These are phyloP conservation scores for Mucuna pruriens DNA, from an alignment of 306 rosid species.

Conservation along the genomic window DNA sequence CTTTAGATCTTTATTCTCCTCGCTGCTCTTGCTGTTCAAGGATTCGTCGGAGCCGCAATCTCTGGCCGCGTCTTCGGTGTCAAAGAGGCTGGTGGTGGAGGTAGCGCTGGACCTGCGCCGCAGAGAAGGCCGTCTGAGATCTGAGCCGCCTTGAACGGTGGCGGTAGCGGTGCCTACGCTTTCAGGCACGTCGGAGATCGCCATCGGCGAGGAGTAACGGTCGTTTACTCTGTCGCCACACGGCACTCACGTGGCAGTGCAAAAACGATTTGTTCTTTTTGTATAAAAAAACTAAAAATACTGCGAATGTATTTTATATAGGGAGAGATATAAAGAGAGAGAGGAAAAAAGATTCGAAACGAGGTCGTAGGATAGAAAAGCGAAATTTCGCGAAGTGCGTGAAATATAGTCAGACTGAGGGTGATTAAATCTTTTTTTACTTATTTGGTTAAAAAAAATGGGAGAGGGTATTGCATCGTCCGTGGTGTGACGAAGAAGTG, in stretches of 20 bases:
- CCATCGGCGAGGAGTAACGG: constrained; percentile 51
- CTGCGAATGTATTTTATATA: background rate
- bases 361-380: constrained; percentile 1
- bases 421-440: background rate
- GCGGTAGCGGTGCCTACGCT: constrained; percentile 33
- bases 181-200: constrained; percentile 61
- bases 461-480: background rate
- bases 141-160: constrained; percentile 42
- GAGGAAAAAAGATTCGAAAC: constrained; percentile 16
- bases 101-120: constrained; percentile 54
- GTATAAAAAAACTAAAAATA: background rate
- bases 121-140: constrained; percentile 56
- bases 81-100: constrained; percentile 25
- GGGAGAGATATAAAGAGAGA: background rate
- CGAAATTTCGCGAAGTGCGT: background rate
- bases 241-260: constrained; percentile 27
- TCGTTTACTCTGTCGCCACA: background rate
- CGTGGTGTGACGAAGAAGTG: background rate
- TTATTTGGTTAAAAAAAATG: background rate
- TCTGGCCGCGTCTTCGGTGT: constrained; percentile 36
- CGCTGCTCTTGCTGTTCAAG: constrained; percentile 32
- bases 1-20: constrained; percentile 43
- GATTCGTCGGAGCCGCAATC: constrained; percentile 45
- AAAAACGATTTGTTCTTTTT: background rate
- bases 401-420: background rate